These are phyloP conservation scores for Ilyonectria mors-panacis DNA, from an alignment of 2,329 filamentous ascomycete species.

Conservation along the genomic window DNA sequence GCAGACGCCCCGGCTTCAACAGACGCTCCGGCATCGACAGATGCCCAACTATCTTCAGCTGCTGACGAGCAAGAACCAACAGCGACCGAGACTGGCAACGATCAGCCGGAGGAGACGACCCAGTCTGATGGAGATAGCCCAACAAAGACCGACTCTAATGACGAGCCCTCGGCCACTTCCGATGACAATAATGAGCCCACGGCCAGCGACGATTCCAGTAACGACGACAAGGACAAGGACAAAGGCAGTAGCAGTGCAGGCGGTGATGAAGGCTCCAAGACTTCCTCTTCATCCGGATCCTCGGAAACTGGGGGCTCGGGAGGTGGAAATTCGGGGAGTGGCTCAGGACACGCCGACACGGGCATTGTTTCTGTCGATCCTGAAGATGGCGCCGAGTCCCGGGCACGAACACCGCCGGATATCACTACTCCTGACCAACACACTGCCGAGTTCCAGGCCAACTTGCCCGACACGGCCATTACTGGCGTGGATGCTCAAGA, in stretches of 20 bases:
- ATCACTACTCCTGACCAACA: constrained; percentile 23
- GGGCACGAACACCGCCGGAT: not conserved
- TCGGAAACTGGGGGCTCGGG: not conserved
- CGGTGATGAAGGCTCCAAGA: not conserved
- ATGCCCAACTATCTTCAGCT: not conserved
- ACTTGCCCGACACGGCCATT: constrained; percentile 18
- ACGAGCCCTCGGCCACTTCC: not conserved
- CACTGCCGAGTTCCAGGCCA: constrained; percentile 18
- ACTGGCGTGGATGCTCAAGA: constrained; percentile 20
- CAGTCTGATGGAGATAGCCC: not conserved
- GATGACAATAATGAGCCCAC: constrained; percentile 2
- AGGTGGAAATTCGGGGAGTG: not conserved
- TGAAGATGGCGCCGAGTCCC: constrained; percentile 13
- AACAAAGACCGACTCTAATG: not conserved
- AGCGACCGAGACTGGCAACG: not conserved
- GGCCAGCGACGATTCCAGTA: not conserved
- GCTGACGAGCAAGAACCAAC: constrained; percentile 3
- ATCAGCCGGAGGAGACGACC: not conserved
- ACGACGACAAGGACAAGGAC: constrained; percentile 4
- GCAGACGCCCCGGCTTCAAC: not conserved
- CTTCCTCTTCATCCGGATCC: not conserved
- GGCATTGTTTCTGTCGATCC: constrained; percentile 19
- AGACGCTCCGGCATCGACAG: constrained; percentile 4
- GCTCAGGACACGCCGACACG: constrained; percentile 3
- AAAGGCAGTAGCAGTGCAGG: not conserved